These are phyloP conservation scores for Solanum chilense DNA, from an alignment of 257 asterid species.

Conservation along the genomic window DNA sequence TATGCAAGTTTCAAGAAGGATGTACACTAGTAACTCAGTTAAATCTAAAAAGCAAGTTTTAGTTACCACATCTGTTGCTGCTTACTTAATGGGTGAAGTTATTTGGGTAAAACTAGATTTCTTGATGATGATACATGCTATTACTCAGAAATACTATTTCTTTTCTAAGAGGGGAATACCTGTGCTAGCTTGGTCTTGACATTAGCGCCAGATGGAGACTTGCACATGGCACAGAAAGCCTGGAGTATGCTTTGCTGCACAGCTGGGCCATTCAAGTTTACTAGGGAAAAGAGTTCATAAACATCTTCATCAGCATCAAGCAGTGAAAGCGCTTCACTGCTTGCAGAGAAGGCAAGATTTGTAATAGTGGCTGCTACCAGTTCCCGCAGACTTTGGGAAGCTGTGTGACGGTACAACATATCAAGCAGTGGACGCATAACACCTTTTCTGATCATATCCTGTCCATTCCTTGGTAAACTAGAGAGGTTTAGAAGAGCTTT, in stretches of 20 bases:
- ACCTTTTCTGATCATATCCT: slow-evolving; percentile 47
- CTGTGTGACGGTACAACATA: slow-evolving; percentile 37
- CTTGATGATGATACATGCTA: background rate
- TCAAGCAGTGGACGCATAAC: slow-evolving; percentile 38
- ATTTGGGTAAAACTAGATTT: background rate
- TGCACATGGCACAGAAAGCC: slow-evolving; percentile 42
- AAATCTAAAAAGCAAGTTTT: background rate
- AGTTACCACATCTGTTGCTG: background rate
- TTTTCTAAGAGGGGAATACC: slow-evolving; percentile 16
- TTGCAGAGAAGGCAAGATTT: slow-evolving; percentile 34
- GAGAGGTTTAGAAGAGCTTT: slow-evolving; percentile 47
- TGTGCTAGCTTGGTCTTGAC: slow-evolving; percentile 40
- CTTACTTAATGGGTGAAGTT: background rate
- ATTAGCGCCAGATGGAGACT: slow-evolving; percentile 26
- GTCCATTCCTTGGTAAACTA: slow-evolving; percentile 38
- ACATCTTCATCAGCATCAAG: slow-evolving; percentile 47
- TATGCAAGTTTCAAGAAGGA: background rate
- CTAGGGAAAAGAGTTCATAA: slow-evolving; percentile 31
- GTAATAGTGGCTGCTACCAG: slow-evolving; percentile 34
- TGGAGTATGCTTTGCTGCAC: slow-evolving; percentile 43
- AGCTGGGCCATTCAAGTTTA: slow-evolving; percentile 20
- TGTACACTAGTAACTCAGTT: background rate
- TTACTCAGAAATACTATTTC: background rate
- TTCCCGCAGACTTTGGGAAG: slow-evolving; percentile 31
- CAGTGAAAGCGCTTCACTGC: slow-evolving; percentile 16